Evolutionary conservation across 177 flowering plant species (phyloP).

Genomic region (Tripterygium wilfordii): DNA sequence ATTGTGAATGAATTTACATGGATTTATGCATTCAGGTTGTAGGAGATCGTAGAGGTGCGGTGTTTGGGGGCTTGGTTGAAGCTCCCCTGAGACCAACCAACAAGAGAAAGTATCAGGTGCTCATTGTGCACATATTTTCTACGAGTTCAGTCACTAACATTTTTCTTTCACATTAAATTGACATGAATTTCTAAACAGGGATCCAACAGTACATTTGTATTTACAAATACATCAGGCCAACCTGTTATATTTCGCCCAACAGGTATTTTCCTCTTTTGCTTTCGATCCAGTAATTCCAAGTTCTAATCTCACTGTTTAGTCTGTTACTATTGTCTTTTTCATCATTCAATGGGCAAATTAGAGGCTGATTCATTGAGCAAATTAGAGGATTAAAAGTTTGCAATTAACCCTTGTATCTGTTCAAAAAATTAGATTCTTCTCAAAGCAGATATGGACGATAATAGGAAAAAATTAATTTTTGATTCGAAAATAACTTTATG

Average conservation of each 20-base stretch:
- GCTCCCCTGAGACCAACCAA: slow-evolving; percentile 73
- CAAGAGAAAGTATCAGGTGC: slow-evolving; percentile 83
- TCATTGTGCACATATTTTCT: background rate
- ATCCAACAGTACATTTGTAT: slow-evolving; percentile 70
- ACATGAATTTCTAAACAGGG: slow-evolving; percentile 51
- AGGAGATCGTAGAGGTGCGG: slow-evolving; percentile 83
- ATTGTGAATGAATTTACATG: no score
- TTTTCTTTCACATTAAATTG: slow-evolving; percentile 6
- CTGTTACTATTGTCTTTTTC: no score
- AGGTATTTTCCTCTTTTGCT: slow-evolving; percentile 36
- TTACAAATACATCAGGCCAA: slow-evolving; percentile 54
- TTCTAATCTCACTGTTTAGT: no score
- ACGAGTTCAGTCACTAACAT: background rate
- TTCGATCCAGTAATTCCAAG: background rate
- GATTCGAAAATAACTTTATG: no score
- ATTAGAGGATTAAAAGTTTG: no score
- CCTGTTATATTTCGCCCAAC: slow-evolving; percentile 78
- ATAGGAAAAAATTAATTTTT: no score
- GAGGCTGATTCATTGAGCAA: no score
- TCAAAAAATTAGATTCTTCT: no score
- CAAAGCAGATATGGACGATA: no score
- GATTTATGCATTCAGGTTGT: no score
- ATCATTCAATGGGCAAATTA: no score
- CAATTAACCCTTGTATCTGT: no score
- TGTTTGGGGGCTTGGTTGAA: slow-evolving; percentile 95